Base-by-base conservation (phyloP, 805 yeast genomes). In the Zygoascus tannicola region DNA sequence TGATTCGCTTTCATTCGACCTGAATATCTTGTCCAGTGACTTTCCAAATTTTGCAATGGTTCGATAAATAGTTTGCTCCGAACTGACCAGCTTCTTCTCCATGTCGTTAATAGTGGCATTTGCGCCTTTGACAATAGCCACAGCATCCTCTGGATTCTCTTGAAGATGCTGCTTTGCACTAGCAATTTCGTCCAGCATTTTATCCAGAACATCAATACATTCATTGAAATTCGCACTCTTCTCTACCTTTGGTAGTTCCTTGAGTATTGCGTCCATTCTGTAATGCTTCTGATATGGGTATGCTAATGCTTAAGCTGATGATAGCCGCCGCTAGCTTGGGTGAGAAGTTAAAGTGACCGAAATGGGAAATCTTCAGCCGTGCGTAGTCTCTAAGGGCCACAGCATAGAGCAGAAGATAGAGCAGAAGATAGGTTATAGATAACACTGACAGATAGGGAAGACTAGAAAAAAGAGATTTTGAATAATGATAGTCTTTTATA, bases 191-290 rank as follows among this genome's bases (percentile, higher is more conserved):
- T 35, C 46, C 32, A 67, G 40, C 4, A 66, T 40, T 28, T 44
- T 36, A 21, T 61, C 58, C 3, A 67, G 56, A 20, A 59, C 60
- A 3, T 45, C 53, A 4, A 62, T 45, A 33, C 63, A 59, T 12
- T 47, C 44, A 4, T 58, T 64, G 41, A 66, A 51, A 4, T 63
- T 47, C n/a, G 56, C 58, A 20, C 56, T 52, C n/a, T 48, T 35
- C 19, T 57, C 50, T 23, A 67, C 50, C 21, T 55, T 50, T 14
- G 40, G 47, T 5, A 64, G 54, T 45, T 67, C 70, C 22, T 62
- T 63, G 5, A 41, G 37, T 21, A 67, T 49, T 2, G 50, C 35
- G 16, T 60, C 63, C 63, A 59, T 58, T 35, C n/a, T 45, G 30
- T n/a, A n/a, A n/a, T n/a, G n/a, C n/a, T 7, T 7, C 20, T 10